Evolutionary conservation across 495 filamentous ascomycete species (phyloP).

Genomic region (Ramalina intermedia): DNA sequence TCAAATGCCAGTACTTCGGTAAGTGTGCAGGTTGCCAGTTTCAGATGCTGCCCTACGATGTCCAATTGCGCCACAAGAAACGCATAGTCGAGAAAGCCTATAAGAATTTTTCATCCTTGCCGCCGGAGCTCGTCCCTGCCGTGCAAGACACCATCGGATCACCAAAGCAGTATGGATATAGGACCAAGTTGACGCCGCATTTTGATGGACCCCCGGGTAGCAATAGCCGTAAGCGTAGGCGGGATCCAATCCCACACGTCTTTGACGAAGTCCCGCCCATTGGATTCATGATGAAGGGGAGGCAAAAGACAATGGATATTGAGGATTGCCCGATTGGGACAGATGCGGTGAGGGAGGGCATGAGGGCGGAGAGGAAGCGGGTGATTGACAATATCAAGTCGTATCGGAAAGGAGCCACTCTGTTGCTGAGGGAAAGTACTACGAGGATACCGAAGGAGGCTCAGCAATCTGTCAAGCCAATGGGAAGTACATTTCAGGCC

Average conservation of each 20-base stretch:
- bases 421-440: slow-evolving; percentile 79
- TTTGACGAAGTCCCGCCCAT: slow-evolving; percentile 53
- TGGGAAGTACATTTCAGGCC: no score
- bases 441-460: slow-evolving; percentile 34
- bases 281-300: slow-evolving; percentile 78
- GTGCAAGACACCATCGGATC: slow-evolving; percentile 77
- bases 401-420: slow-evolving; percentile 71
- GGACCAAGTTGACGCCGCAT: slow-evolving; percentile 92
- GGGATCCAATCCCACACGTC: slow-evolving; percentile 22
- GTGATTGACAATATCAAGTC: slow-evolving; percentile 53
- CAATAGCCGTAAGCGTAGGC: slow-evolving; percentile 26
- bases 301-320: slow-evolving; percentile 65
- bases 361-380: slow-evolving; percentile 56
- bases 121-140: slow-evolving; percentile 57
- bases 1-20: slow-evolving; percentile 74
- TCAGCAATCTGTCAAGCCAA: no score
- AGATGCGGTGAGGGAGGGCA: slow-evolving; percentile 59
- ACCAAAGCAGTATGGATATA: slow-evolving; percentile 80
- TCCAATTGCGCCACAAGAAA: slow-evolving; percentile 74
- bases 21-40: slow-evolving; percentile 89
- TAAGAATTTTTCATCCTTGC: slow-evolving; percentile 71
- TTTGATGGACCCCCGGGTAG: slow-evolving; percentile 55
- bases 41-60: slow-evolving; percentile 84
- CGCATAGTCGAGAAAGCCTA: slow-evolving; percentile 83
- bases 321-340: slow-evolving; percentile 96